These are phyloP conservation scores for Dictyostelium purpureum DNA, from an alignment of 78 protist species.

Conservation along the genomic window DNA sequence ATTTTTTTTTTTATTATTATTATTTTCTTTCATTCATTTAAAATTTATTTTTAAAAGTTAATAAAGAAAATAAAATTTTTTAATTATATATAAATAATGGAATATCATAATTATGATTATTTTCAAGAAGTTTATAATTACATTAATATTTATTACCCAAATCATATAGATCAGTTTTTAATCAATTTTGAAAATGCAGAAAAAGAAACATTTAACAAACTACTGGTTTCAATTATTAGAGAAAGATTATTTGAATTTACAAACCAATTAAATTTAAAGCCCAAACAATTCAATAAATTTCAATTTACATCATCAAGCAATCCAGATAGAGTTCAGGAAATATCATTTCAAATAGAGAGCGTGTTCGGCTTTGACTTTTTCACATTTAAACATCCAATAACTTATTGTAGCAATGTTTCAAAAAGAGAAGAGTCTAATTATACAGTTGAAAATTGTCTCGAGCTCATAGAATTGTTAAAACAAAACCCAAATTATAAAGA, in stretches of 20 bases:
- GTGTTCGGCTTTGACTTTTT: slow-evolving; percentile 18
- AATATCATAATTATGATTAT: not conserved
- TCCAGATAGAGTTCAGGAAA: not conserved
- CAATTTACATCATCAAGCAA: not conserved
- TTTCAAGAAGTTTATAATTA: not conserved
- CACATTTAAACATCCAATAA: not conserved
- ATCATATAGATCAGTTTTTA: not conserved
- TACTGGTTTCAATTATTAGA: slow-evolving; percentile 17
- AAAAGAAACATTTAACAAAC: slow-evolving; percentile 1
- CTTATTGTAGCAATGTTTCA: not conserved
- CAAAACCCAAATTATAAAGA: not conserved
- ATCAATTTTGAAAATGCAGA: not conserved
- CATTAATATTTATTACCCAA: not conserved
- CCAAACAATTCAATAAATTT: not conserved
- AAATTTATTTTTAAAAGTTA: no score
- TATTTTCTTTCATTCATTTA: no score
- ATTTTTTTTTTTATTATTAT: no score
- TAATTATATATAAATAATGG: not conserved
- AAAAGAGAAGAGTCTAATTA: not conserved
- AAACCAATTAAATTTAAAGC: not conserved
- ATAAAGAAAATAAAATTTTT: not conserved
- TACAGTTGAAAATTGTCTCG: not conserved
- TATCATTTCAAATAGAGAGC: not conserved
- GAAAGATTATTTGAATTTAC: not conserved
- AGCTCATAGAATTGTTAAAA: slow-evolving; percentile 8